Percentiles rank a stretch among this genome's conserved stretches.
phyloP scores from a whole-genome alignment of 148 eudicot species.

The Chenopodium berlandieri region DNA sequence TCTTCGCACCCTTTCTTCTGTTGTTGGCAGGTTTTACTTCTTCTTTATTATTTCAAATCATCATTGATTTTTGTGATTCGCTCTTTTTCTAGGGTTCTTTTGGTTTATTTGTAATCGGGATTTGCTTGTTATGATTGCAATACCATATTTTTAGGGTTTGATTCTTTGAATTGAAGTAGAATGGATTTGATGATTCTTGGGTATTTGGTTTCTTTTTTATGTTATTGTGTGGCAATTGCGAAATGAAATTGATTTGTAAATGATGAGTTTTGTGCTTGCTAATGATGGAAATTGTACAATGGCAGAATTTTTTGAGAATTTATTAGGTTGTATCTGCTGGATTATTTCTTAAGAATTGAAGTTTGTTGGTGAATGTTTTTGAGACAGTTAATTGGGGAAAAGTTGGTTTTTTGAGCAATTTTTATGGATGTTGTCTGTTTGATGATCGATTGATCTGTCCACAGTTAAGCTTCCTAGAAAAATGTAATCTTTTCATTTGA shows the following conservation, averaged over 20 bases:
- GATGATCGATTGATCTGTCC: not conserved
- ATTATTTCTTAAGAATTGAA: not conserved
- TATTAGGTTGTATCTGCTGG: not conserved
- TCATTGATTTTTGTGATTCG: no score
- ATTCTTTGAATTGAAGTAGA: not conserved
- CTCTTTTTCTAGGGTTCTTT: not conserved
- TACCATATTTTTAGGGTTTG: not conserved
- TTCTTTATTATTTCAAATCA: not conserved
- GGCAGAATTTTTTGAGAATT: no score
- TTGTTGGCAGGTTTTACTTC: slow-evolving; percentile 45
- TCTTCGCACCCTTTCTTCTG: slow-evolving; percentile 53
- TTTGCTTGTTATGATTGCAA: no score
- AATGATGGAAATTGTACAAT: no score
- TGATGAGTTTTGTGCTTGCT: not conserved
- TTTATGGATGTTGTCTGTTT: not conserved
- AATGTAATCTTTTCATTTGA: not conserved
- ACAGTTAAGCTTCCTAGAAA: not conserved
- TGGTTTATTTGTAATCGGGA: not conserved
- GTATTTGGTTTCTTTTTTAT: not conserved
- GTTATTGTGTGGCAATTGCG: not conserved
- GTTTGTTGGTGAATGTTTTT: not conserved
- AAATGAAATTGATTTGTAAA: not conserved
- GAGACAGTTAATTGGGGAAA: no score
- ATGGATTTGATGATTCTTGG: not conserved
- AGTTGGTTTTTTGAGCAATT: no score